Conservation (phyloP, 2,329 filamentous ascomycete species). For the Fusarium euwallaceae region DNA sequence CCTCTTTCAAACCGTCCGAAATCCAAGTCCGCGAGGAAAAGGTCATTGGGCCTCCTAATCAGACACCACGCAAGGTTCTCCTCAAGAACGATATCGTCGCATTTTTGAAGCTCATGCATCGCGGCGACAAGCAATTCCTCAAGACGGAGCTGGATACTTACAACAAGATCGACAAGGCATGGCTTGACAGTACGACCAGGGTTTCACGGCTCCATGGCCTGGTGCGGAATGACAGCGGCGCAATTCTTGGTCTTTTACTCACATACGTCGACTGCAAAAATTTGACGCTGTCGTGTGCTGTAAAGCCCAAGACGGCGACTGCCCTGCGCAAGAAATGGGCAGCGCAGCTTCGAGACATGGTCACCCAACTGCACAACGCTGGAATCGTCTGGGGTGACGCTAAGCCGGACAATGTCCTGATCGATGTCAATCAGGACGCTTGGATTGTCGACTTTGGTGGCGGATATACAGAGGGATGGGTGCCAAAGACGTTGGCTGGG, state of each 20-base stretch:
- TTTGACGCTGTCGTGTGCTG: slow-evolving; percentile 13
- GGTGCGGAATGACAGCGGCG: slow-evolving; percentile 12
- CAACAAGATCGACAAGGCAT: slow-evolving; percentile 17
- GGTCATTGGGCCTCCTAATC: background rate
- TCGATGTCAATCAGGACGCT: background rate
- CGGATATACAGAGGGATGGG: background rate
- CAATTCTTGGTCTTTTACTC: slow-evolving; percentile 33
- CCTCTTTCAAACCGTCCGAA: slow-evolving; percentile 26
- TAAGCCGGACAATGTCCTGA: background rate
- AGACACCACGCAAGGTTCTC: slow-evolving; percentile 15
- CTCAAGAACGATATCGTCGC: slow-evolving; percentile 7
- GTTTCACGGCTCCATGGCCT: slow-evolving; percentile 29
- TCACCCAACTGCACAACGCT: slow-evolving; percentile 32
- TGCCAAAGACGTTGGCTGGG: background rate
- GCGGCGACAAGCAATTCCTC: slow-evolving; percentile 10
- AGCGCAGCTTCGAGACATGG: slow-evolving; percentile 30
- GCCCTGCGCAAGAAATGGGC: slow-evolving; percentile 25
- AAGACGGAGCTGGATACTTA: slow-evolving; percentile 28
- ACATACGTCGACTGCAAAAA: slow-evolving; percentile 28
- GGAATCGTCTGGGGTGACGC: background rate
- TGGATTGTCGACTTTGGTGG: slow-evolving; percentile 12
- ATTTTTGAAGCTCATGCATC: slow-evolving; percentile 23
- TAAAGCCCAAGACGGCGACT: background rate
- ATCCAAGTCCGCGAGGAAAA: slow-evolving; percentile 2
- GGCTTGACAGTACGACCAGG: slow-evolving; percentile 8